Percentiles rank a stretch among this genome's conserved stretches.
phyloP scores from a whole-genome alignment of 495 filamentous ascomycete genomes.

The Corynascus novoguineensis region DNA sequence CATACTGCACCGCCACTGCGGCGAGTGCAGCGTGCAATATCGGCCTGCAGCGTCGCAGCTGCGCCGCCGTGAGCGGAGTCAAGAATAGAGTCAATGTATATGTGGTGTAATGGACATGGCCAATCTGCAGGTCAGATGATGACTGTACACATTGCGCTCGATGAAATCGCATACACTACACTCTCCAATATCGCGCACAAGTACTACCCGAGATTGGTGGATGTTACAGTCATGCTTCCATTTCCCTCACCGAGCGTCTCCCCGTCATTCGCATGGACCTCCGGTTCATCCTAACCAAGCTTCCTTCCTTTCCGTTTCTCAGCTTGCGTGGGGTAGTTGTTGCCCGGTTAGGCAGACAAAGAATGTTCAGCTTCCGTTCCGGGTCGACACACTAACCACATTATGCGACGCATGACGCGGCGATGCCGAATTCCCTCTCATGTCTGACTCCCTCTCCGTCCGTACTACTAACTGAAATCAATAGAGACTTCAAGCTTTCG shows the following conservation, averaged over 20 bases:
- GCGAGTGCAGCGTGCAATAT: neutral
- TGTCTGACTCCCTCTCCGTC: too few species aligned
- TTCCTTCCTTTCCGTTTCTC: neutral
- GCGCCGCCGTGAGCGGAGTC: conserved; percentile 2
- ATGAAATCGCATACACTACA: neutral
- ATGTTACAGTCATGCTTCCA: neutral
- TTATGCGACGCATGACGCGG: neutral
- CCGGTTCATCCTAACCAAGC: neutral
- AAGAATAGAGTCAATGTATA: too few species aligned
- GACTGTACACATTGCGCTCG: neutral
- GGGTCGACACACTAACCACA: conserved; percentile 3
- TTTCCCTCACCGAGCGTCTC: conserved; percentile 3
- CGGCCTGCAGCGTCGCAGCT: neutral
- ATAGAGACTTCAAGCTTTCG: too few species aligned
- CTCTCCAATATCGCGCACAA: too few species aligned
- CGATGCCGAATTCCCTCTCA: neutral
- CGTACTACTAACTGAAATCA: too few species aligned
- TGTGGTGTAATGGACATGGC: too few species aligned
- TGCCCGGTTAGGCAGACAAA: too few species aligned
- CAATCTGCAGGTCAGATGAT: conserved; percentile 1
- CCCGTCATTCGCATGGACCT: neutral
- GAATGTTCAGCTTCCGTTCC: too few species aligned
- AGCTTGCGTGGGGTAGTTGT: neutral
- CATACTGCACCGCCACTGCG: conserved; percentile 9
- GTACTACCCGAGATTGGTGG: too few species aligned